Percentiles rank a stretch among this genome's conserved stretches.
phyloP scores from a whole-genome alignment of 75 land plant genomes.

The Larix kaempferi region DNA sequence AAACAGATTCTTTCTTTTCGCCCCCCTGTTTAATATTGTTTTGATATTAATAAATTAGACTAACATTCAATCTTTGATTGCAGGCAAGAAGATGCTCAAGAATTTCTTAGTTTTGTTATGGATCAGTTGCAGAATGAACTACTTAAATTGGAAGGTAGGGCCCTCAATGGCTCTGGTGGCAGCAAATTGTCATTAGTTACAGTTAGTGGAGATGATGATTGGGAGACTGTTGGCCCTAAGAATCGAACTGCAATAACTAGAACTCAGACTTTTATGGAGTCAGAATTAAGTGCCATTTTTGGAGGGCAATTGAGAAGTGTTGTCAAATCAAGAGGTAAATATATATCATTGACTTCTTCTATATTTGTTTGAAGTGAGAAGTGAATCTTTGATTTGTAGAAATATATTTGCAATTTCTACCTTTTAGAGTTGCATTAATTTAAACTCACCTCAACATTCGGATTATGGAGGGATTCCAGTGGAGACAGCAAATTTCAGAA shows the following conservation, averaged over 20 bases:
- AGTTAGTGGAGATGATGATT: slow-evolving; percentile 75
- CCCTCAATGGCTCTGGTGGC: slow-evolving; percentile 17
- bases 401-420: not conserved
- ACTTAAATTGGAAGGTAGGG: slow-evolving; percentile 60
- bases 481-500: too few species aligned
- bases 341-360: not conserved
- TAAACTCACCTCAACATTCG: too few species aligned
- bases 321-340: slow-evolving; percentile 86
- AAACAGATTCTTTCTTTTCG: too few species aligned
- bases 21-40: too few species aligned
- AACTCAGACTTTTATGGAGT: slow-evolving; percentile 71
- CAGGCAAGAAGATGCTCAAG: slow-evolving; percentile 99
- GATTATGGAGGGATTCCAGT: too few species aligned
- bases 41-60: too few species aligned
- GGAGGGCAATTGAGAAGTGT: slow-evolving; percentile 88
- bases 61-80: not conserved
- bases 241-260: slow-evolving; percentile 88
- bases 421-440: too few species aligned
- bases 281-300: slow-evolving; percentile 82
- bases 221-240: slow-evolving; percentile 98
- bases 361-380: not conserved
- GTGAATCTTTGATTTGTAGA: not conserved
- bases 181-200: slow-evolving; percentile 21
- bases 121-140: slow-evolving; percentile 93
- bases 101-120: slow-evolving; percentile 87